Percentiles rank a stretch among this genome's conserved stretches.
Conservation (phyloP, 2,329 filamentous ascomycete genomes). For the Colletotrichum coccodes region DNA sequence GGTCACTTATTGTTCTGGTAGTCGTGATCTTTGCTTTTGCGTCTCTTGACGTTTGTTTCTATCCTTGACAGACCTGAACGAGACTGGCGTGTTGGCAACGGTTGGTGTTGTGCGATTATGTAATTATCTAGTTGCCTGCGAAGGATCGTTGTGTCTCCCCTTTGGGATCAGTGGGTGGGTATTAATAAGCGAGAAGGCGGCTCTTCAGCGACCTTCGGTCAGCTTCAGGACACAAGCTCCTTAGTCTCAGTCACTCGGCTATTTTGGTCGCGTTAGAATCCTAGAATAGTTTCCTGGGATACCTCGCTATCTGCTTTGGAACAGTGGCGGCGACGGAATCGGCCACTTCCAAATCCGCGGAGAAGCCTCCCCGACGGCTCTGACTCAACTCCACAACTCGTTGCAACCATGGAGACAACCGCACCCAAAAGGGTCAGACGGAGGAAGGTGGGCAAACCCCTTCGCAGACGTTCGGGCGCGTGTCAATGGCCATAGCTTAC, state of each 20-base stretch:
- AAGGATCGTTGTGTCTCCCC: not conserved
- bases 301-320: too few species aligned
- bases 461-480: too few species aligned
- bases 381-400: not conserved
- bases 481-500: too few species aligned
- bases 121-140: too few species aligned
- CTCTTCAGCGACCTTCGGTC: not conserved
- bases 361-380: not conserved
- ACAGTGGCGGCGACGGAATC: too few species aligned
- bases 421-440: slow-evolving; percentile 12
- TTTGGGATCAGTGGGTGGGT: not conserved
- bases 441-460: slow-evolving; percentile 6
- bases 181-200: not conserved
- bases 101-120: too few species aligned
- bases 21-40: not conserved
- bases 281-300: too few species aligned
- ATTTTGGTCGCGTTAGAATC: too few species aligned
- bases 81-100: too few species aligned
- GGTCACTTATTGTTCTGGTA: not conserved
- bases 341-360: not conserved
- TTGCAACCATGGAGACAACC: not conserved
- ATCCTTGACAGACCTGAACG: too few species aligned
- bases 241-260: not conserved
- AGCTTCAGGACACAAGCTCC: not conserved
- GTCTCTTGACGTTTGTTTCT: not conserved